phyloP scores from a whole-genome alignment of 2,329 filamentous ascomycete species.

The Paramyrothecium roridum region DNA sequence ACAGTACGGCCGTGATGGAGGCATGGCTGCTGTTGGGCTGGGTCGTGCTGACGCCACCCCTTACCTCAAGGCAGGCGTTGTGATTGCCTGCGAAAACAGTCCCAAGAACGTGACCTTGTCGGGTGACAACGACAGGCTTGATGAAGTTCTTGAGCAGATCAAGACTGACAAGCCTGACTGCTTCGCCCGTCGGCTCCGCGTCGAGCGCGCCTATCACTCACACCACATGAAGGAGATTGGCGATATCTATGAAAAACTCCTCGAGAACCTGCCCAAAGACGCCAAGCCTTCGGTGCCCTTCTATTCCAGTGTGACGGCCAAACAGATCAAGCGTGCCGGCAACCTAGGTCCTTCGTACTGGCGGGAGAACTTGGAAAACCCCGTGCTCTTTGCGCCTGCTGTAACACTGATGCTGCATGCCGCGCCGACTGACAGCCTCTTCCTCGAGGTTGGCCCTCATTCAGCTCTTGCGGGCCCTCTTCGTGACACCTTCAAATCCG shows the following conservation, averaged over 20 bases:
- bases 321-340: background rate
- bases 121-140: slow-evolving; percentile 1
- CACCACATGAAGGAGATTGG: slow-evolving; percentile 16
- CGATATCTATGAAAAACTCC: slow-evolving; percentile 2
- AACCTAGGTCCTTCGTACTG: slow-evolving; percentile 5
- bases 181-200: slow-evolving; percentile 17
- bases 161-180: slow-evolving; percentile 6
- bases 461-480: slow-evolving; percentile 17
- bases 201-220: slow-evolving; percentile 25
- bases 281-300: background rate
- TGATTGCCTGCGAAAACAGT: slow-evolving; percentile 4
- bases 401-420: slow-evolving; percentile 1
- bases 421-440: background rate
- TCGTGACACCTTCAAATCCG: slow-evolving; percentile 10
- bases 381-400: slow-evolving; percentile 1
- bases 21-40: slow-evolving; percentile 4
- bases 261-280: background rate
- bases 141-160: slow-evolving; percentile 2
- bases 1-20: background rate
- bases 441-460: slow-evolving; percentile 17
- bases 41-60: background rate
- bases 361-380: slow-evolving; percentile 1
- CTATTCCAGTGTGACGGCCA: background rate
- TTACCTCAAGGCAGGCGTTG: background rate
- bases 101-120: slow-evolving; percentile 4